Evolutionary conservation across 2,329 filamentous ascomycete genomes (phyloP), one percentile per base, ranked within the genome.

Genomic region (Didymella segeticola): DNA sequence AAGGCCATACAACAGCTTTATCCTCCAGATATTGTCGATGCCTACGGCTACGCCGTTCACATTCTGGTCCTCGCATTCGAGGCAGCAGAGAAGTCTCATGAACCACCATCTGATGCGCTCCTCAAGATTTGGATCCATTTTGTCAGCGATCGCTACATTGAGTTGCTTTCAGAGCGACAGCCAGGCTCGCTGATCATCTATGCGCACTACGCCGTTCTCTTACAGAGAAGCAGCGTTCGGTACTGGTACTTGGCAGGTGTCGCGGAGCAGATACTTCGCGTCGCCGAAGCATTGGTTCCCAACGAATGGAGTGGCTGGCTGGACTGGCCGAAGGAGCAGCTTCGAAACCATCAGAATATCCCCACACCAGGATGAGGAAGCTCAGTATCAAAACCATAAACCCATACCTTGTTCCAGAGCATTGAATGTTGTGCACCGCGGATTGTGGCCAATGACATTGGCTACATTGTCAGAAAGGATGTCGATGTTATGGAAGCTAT

Each of bases 171-270:
- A 11, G 61, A 67, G 31, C 60, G 61, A 29, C 66, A 73, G 37
- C 70, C 70, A 4, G 63, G 67, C 7, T 69, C 71, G 15, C 47
- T 75, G 43, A 66, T 75, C 42, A 71, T 76, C 22, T 64, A 75
- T 39, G 69, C 71, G 12, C 69, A 75, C 50, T 75, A 68, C 46
- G 72, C 70, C 19, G 68, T 75, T 9, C 47, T 76, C 17, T 37
- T 76, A 7, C 45, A 38, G 11, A 56, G 50, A 17, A 60, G 62
- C 30, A 56, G 61, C 8, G 33, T 54, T 12, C 49, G 53, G 17
- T 66, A 68, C 27, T 71, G 68, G 68, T 71, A 63, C 31, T 27
- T 71, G 19, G 56, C 62, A 14, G 68, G 67, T 1, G 37, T 61
- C 6, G 58, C 67, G 2, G 66, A 69, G 30, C 63, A 63, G 42